Percentiles rank a stretch among this genome's conserved stretches.
phyloP scores from a whole-genome alignment of 495 filamentous ascomycete genomes.

The Parathielavia hyrcaniae region DNA sequence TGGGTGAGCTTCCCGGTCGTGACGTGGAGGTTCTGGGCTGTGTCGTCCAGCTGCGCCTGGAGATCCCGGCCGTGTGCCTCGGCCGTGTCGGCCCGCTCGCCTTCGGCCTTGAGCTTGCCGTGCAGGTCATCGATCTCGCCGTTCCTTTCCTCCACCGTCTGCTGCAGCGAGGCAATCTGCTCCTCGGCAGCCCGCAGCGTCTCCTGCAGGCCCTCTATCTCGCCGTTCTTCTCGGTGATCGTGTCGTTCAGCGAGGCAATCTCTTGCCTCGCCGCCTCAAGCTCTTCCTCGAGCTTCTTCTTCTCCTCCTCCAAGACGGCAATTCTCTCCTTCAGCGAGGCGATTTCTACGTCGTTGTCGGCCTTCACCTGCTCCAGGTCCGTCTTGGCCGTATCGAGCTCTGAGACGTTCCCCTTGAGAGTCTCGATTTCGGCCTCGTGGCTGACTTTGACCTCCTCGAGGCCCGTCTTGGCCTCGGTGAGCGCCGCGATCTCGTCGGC shows the following conservation, averaged over 20 bases:
- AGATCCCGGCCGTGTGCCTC: constrained; percentile 29
- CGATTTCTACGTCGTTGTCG: constrained; percentile 20
- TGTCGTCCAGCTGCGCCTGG: constrained; percentile 26
- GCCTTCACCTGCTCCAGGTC: constrained; percentile 20
- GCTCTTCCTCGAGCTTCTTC: constrained; percentile 28
- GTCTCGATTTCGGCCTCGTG: constrained; percentile 27
- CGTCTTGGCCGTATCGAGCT: constrained; percentile 16
- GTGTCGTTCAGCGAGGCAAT: constrained; percentile 26
- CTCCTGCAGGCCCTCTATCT: constrained; percentile 29
- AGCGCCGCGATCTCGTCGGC: constrained; percentile 27
- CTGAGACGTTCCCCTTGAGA: constrained; percentile 24
- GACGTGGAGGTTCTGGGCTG: constrained; percentile 20
- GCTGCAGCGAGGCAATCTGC: constrained; percentile 27
- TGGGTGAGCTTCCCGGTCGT: constrained; percentile 25
- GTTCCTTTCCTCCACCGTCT: constrained; percentile 31
- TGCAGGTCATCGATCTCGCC: constrained; percentile 28
- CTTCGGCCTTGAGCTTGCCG: constrained; percentile 25
- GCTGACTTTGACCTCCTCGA: constrained; percentile 27
- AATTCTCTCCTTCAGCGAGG: constrained; percentile 19
- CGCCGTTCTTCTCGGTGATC: constrained; percentile 21
- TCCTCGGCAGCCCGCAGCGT: constrained; percentile 29
- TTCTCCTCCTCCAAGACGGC: constrained; percentile 23
- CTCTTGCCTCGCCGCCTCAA: constrained; percentile 24
- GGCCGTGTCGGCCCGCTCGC: constrained; percentile 25
- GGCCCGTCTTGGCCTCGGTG: constrained; percentile 19